Evolutionary conservation across 129 eudicot species (phyloP).

Genomic region (Artemisia annua): DNA sequence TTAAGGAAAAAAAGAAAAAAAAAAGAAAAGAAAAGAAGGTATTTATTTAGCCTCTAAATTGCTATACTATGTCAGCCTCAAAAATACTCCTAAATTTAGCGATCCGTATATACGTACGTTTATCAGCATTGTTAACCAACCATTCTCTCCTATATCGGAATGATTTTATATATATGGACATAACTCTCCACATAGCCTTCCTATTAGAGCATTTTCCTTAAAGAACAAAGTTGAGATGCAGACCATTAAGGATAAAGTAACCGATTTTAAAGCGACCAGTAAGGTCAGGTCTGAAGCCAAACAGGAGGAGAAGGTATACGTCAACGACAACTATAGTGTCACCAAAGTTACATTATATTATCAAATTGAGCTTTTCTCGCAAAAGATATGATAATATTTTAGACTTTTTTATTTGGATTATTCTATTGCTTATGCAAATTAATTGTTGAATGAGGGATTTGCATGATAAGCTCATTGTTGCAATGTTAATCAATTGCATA

Average conservation of each 20-base stretch:
- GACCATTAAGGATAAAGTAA: constrained; percentile 68
- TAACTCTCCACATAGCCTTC: not conserved
- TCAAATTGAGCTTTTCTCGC: too few relatives aligned
- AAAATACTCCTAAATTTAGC: constrained; percentile 18
- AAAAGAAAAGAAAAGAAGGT: not conserved
- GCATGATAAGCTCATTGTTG: not conserved
- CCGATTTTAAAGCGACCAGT: constrained; percentile 51
- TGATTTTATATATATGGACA: constrained; percentile 19
- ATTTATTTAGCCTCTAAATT: not conserved
- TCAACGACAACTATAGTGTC: not conserved
- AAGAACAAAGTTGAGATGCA: constrained; percentile 43
- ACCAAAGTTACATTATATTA: too few relatives aligned
- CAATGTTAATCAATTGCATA: not conserved
- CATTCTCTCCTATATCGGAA: not conserved
- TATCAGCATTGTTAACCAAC: constrained; percentile 24
- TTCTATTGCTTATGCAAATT: not conserved
- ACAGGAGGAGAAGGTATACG: constrained; percentile 61
- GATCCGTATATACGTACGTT: constrained; percentile 15
- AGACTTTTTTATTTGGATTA: too few relatives aligned
- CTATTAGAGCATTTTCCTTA: not conserved
- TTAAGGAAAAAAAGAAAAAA: too few relatives aligned
- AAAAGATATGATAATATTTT: too few relatives aligned
- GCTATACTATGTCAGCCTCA: constrained; percentile 18
- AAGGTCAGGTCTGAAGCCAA: constrained; percentile 71
- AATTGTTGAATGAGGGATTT: not conserved